These are phyloP conservation scores for Fusarium austroafricanum DNA, from an alignment of 2,329 filamentous ascomycete species.

Conservation along the genomic window DNA sequence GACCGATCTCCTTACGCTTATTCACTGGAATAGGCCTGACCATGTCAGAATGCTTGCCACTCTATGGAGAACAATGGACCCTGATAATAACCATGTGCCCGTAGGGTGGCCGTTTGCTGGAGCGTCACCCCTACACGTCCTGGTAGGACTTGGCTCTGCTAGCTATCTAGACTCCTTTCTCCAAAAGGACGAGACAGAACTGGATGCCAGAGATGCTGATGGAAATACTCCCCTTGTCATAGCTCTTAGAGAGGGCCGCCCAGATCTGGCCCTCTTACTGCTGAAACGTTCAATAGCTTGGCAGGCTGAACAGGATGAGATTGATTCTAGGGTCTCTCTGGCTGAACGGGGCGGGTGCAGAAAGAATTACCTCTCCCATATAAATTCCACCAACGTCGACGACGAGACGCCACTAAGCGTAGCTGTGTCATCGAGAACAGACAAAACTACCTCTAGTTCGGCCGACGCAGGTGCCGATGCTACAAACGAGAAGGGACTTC, in stretches of 20 bases:
- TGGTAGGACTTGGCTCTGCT: fast-evolving
- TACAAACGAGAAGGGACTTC: not conserved
- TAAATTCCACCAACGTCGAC: fast-evolving
- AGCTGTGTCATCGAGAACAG: not conserved
- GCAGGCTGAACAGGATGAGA: not conserved
- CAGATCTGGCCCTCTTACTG: not conserved
- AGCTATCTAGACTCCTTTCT: fast-evolving
- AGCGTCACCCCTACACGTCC: fast-evolving
- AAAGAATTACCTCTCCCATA: not conserved
- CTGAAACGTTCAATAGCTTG: fast-evolving
- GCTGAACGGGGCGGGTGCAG: fast-evolving
- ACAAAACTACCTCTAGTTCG: fast-evolving
- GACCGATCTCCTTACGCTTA: not conserved
- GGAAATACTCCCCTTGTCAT: not conserved
- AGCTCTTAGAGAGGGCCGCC: fast-evolving
- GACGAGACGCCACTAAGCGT: not conserved
- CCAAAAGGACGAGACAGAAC: fast-evolving
- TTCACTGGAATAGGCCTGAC: fast-evolving
- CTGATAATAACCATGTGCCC: not conserved
- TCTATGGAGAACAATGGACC: not conserved
- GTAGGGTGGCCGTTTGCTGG: not conserved
- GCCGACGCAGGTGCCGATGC: not conserved
- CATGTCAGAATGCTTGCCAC: fast-evolving
- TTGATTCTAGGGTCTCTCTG: fast-evolving
- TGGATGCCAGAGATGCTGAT: fast-evolving